phyloP scores from a whole-genome alignment of 208 protist genomes.

The Herpetomonas tarakana region DNA sequence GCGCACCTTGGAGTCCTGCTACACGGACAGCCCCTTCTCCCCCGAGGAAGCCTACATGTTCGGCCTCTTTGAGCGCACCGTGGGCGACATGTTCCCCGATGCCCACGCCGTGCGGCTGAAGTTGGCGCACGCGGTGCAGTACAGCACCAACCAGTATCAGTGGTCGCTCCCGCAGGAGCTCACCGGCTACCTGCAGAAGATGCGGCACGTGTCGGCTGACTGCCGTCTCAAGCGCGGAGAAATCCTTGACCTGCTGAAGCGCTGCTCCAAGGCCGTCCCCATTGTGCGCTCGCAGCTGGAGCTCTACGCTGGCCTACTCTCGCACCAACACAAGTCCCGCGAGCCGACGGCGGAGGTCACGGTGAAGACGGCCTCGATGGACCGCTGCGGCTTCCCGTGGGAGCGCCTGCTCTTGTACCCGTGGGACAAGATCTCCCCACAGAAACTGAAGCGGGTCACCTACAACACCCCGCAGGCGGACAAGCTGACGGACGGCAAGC shows the following conservation, averaged over 20 bases:
- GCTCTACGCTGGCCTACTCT: slow-evolving; percentile 32
- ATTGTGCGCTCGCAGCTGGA: slow-evolving; percentile 54
- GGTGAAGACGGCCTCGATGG: slow-evolving; percentile 30
- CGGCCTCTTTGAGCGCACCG: slow-evolving; percentile 44
- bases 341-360: slow-evolving; percentile 9
- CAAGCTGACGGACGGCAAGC: slow-evolving; percentile 27
- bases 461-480: slow-evolving; percentile 31
- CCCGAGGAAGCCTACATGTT: slow-evolving; percentile 75
- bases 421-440: slow-evolving; percentile 40
- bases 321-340: background rate
- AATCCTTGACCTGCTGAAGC: slow-evolving; percentile 58
- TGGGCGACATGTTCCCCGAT: slow-evolving; percentile 70
- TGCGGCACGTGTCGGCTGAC: slow-evolving; percentile 72
- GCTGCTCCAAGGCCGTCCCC: slow-evolving; percentile 36
- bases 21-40: slow-evolving; percentile 60
- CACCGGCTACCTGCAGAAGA: slow-evolving; percentile 71
- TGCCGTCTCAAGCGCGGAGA: slow-evolving; percentile 62
- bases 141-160: slow-evolving; percentile 58
- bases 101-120: slow-evolving; percentile 87
- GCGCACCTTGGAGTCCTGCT: slow-evolving; percentile 72
- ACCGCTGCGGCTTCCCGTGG: slow-evolving; percentile 63
- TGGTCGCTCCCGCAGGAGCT: slow-evolving; percentile 81
- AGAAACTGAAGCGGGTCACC: slow-evolving; percentile 51
- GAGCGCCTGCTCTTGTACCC: slow-evolving; percentile 45
- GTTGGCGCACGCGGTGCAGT: slow-evolving; percentile 78